These are phyloP conservation scores for Phoma sp. DNA, from an alignment of 2,329 filamentous ascomycete genomes.

Conservation along the genomic window DNA sequence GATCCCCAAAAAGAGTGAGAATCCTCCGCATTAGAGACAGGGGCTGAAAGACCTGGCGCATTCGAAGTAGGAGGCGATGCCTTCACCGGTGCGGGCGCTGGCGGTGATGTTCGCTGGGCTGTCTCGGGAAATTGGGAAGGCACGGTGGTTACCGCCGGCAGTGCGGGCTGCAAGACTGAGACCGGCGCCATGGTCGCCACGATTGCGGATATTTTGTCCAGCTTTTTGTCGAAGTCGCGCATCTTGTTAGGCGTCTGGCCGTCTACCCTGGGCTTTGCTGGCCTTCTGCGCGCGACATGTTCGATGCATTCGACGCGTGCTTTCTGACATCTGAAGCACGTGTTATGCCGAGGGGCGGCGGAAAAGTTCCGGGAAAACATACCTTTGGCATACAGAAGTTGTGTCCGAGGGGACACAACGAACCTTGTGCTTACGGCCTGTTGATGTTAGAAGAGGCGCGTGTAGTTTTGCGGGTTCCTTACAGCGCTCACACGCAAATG, in stretches of 20 bases:
- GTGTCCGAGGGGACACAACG: conserved; percentile 46
- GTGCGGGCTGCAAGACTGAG: conserved; percentile 25
- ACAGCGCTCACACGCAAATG: conserved; percentile 48
- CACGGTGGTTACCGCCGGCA: conserved; percentile 31
- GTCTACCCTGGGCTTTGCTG: conserved; percentile 42
- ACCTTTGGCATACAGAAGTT: conserved; percentile 45
- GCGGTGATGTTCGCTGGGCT: conserved; percentile 28
- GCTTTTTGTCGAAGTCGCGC: conserved; percentile 45
- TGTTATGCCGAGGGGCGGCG: conserved; percentile 35
- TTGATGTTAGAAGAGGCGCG: conserved; percentile 8
- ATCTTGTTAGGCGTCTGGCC: conserved; percentile 34
- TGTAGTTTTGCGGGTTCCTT: conserved; percentile 1
- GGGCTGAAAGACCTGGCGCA: conserved; percentile 32
- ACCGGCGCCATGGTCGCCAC: conserved; percentile 38
- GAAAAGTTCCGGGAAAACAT: conserved; percentile 26
- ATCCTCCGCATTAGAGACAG: conserved; percentile 34
- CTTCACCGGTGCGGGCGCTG: conserved; percentile 21
- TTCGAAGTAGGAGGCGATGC: conserved; percentile 25
- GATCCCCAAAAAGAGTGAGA: conserved; percentile 44
- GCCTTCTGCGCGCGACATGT: conserved; percentile 46
- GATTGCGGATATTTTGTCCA: conserved; percentile 45
- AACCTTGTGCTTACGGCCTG: conserved; percentile 46
- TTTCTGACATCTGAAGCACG: conserved; percentile 47
- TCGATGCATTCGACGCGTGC: conserved; percentile 47
- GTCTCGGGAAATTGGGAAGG: conserved; percentile 33